Conservation (phyloP, 768 basidiomycete species). For the Pleurotus tuber-regium region DNA sequence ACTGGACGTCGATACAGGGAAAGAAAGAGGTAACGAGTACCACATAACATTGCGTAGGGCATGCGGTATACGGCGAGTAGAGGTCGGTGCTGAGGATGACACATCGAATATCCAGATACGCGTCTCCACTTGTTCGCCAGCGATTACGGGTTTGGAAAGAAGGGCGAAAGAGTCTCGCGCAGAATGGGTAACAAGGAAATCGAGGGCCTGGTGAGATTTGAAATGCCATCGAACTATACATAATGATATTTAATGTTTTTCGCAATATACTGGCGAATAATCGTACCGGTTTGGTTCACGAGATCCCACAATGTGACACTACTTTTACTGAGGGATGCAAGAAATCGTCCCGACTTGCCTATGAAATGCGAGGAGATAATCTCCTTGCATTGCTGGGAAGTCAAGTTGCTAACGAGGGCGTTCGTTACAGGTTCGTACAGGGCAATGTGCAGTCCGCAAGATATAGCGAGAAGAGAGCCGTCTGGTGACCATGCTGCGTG, state of each 20-base stretch:
- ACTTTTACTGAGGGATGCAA: constrained; percentile 49
- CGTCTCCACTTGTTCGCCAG: constrained; percentile 29
- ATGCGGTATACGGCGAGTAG: constrained; percentile 55
- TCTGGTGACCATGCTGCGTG: constrained; percentile 81
- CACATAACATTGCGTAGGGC: constrained; percentile 48
- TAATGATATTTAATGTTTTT: too few species aligned
- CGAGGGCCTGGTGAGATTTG: constrained; percentile 33
- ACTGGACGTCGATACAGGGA: constrained; percentile 19
- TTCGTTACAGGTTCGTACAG: constrained; percentile 74
- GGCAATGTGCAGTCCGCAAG: constrained; percentile 62
- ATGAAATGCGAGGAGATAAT: constrained; percentile 58
- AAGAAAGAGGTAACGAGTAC: constrained; percentile 26
- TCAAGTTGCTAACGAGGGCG: constrained; percentile 56
- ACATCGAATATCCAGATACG: constrained; percentile 48
- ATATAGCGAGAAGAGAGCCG: constrained; percentile 78
- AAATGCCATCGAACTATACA: constrained; percentile 60
- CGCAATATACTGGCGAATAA: too few species aligned
- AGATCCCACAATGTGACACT: constrained; percentile 75
- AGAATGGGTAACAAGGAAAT: constrained; percentile 53
- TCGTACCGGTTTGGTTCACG: constrained; percentile 56
- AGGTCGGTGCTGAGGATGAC: constrained; percentile 41
- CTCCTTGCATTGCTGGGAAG: constrained; percentile 48
- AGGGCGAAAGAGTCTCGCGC: constrained; percentile 57
- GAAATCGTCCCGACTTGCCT: constrained; percentile 66
- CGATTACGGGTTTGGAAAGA: constrained; percentile 35